phyloP scores from a whole-genome alignment of 129 eudicot genomes.

The Cynara cardunculus region DNA sequence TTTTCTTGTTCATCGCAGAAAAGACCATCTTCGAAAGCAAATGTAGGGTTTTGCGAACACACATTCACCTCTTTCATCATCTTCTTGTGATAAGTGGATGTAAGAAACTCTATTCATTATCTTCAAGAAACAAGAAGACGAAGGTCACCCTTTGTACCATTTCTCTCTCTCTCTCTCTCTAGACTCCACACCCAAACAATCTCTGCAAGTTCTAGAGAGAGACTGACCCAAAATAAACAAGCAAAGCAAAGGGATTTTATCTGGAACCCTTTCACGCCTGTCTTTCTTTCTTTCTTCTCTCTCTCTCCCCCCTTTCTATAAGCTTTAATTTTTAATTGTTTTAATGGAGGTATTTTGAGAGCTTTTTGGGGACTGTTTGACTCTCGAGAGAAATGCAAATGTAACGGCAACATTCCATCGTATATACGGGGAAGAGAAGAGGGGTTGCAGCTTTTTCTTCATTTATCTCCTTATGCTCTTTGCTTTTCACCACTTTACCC shows the following conservation, averaged over 20 bases:
- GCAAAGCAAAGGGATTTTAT: slow-evolving; percentile 27
- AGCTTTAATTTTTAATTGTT: background rate
- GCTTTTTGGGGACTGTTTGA: slow-evolving; percentile 1
- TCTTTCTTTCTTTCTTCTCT: slow-evolving; percentile 7
- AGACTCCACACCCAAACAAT: slow-evolving; percentile 4
- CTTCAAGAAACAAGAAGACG: slow-evolving; percentile 14
- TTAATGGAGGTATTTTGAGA: slow-evolving; percentile 17
- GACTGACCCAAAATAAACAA: slow-evolving; percentile 21
- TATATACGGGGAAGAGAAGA: slow-evolving; percentile 33
- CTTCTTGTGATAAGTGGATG: slow-evolving; percentile 3
- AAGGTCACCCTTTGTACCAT: slow-evolving; percentile 2
- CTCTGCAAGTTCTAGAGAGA: slow-evolving; percentile 21
- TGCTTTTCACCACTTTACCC: slow-evolving; percentile 15
- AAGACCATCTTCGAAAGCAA: slow-evolving; percentile 17
- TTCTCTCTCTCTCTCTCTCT: slow-evolving; percentile 24
- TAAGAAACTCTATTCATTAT: slow-evolving; percentile 15
- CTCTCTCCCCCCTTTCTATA: background rate
- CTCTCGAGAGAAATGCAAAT: slow-evolving; percentile 27
- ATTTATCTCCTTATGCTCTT: slow-evolving; percentile 22
- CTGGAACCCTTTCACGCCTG: slow-evolving; percentile 37
- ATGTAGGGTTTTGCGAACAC: background rate
- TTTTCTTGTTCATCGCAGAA: slow-evolving; percentile 28
- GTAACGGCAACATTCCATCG: slow-evolving; percentile 45
- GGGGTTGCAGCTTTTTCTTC: slow-evolving; percentile 28
- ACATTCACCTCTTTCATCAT: background rate